Conservation (phyloP, 495 filamentous ascomycete species). For the Penicillium flavigenum region DNA sequence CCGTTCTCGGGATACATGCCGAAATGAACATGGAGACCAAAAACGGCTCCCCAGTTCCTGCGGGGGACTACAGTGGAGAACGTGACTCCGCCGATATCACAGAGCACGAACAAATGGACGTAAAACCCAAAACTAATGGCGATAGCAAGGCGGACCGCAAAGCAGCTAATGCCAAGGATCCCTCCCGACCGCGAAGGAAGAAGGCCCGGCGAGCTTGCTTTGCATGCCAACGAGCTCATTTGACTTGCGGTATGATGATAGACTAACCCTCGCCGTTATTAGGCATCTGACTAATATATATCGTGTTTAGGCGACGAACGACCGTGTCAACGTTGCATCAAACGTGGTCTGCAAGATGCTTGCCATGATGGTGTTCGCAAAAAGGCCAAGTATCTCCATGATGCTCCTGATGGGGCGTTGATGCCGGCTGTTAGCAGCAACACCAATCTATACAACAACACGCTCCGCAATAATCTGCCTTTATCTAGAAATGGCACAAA, state of each 20-base stretch:
- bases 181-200: conserved; percentile 82
- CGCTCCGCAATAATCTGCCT: conserved; percentile 31
- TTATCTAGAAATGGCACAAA: conserved; percentile 37
- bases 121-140: conserved; percentile 57
- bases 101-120: conserved; percentile 37
- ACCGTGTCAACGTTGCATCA: conserved; percentile 91
- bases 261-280: conserved; percentile 6
- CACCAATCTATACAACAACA: conserved; percentile 39
- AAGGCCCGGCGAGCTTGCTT: conserved; percentile 94
- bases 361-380: conserved; percentile 97
- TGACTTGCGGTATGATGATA: conserved; percentile 84
- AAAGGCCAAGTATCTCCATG: conserved; percentile 98
- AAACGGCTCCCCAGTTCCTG: conserved; percentile 42
- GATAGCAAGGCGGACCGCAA: conserved; percentile 60
- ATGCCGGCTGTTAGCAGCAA: conserved; percentile 51
- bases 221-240: conserved; percentile 94
- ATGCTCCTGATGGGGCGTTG: conserved; percentile 79
- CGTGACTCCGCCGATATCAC: conserved; percentile 54
- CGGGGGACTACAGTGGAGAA: conserved; percentile 49
- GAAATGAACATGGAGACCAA: conserved; percentile 55
- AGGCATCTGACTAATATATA: conserved; percentile 18
- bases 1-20: conserved; percentile 30
- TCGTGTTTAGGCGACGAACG: conserved; percentile 68
- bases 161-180: conserved; percentile 72
- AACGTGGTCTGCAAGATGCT: conserved; percentile 81